Percentiles rank a stretch among this genome's conserved stretches.
Evolutionary conservation across 352 stramenopile genomes (phyloP).

Genomic region (Phytophthora litchii): DNA sequence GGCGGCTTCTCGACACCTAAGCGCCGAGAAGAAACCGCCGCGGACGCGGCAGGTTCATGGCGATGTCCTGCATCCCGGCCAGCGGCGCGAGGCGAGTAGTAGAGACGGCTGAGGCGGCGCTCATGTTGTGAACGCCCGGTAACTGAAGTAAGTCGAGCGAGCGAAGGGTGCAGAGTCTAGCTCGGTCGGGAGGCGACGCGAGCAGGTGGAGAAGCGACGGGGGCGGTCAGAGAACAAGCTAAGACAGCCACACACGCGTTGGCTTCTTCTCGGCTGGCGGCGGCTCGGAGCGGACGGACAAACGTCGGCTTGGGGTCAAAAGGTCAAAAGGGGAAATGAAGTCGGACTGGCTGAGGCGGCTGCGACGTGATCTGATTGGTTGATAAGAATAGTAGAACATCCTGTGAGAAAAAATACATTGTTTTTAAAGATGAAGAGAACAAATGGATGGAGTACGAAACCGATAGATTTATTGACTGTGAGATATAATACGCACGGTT

Average conservation of each 20-base stretch:
- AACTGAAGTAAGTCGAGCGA: constrained; percentile 23
- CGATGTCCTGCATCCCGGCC: constrained; percentile 1
- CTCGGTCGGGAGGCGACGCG: constrained; percentile 40
- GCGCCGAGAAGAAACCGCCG: constrained; percentile 25
- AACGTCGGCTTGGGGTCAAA: constrained; percentile 10
- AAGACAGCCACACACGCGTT: constrained; percentile 41
- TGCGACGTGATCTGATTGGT: constrained; percentile 1
- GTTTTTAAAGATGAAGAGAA: not conserved
- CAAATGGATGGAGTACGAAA: not conserved
- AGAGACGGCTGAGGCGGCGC: constrained; percentile 32
- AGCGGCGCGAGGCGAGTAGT: constrained; percentile 13
- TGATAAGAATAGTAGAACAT: constrained; percentile 4
- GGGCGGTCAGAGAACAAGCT: constrained; percentile 47
- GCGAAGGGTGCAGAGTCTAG: constrained; percentile 43
- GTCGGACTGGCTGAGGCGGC: not conserved
- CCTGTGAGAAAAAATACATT: not conserved
- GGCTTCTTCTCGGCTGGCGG: constrained; percentile 27
- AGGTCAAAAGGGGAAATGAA: constrained; percentile 26
- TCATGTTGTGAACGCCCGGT: constrained; percentile 35
- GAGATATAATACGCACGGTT: constrained; percentile 5
- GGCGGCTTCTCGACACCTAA: constrained; percentile 37
- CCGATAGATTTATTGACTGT: not conserved
- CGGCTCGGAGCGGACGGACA: constrained; percentile 8
- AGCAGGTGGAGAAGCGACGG: constrained; percentile 32
- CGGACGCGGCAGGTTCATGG: constrained; percentile 22